Conservation (phyloP, 2,329 filamentous ascomycete species). For the Chaetomium sp. region DNA sequence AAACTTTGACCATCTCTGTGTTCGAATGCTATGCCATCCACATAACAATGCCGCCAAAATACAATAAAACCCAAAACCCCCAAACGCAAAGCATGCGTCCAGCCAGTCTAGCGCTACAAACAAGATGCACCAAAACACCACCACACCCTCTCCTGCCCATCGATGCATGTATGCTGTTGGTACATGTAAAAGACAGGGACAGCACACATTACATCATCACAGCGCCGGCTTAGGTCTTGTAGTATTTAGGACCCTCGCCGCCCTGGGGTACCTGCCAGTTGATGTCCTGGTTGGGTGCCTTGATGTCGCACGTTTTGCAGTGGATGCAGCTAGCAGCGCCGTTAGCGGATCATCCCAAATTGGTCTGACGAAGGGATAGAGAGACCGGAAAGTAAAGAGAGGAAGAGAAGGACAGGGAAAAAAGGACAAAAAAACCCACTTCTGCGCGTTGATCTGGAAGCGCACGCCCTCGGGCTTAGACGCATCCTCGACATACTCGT, state of each 20-base stretch:
- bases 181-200: not conserved
- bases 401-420: not conserved
- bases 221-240: constrained; percentile 57
- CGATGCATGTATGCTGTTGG: not conserved
- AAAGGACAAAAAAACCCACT: constrained; percentile 62
- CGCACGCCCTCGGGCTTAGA: constrained; percentile 84
- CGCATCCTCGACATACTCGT: constrained; percentile 95
- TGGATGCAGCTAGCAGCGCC: constrained; percentile 79
- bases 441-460: constrained; percentile 97
- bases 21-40: not conserved
- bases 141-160: not conserved
- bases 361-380: too few species aligned
- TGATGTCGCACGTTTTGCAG: constrained; percentile 99
- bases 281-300: constrained; percentile 94
- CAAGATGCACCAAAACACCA: constrained; percentile 1
- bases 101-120: not conserved
- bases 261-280: constrained; percentile 96
- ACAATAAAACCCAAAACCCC: not conserved
- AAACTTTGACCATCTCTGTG: not conserved
- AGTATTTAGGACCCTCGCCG: constrained; percentile 75
- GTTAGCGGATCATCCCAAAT: constrained; percentile 27
- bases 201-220: not conserved
- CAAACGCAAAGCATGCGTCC: not conserved
- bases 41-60: not conserved
- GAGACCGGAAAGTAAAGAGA: not conserved